A percentile compares a stretch with the other conserved stretches of the same genome.
phyloP scores from a whole-genome alignment of 176 grass and related monocot genomes.

The Aegilops speltoides region DNA sequence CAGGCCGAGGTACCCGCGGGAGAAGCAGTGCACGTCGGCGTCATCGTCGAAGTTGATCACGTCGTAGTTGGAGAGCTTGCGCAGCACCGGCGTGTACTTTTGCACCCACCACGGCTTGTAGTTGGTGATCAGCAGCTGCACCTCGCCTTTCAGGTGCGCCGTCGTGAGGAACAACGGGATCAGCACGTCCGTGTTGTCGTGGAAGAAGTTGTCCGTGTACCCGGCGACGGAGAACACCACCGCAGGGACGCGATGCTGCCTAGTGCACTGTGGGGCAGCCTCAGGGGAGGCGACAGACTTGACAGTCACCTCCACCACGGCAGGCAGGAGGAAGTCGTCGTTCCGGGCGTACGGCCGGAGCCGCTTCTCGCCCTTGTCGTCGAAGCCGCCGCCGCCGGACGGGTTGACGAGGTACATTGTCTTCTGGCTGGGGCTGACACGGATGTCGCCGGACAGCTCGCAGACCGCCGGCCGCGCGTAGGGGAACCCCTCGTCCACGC shows the following conservation, averaged over 20 bases:
- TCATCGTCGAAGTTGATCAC: conserved; percentile 64
- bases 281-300: conserved; percentile 34
- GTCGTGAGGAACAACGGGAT: conserved; percentile 68
- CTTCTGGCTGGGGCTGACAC: conserved; percentile 53
- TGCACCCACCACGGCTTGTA: conserved; percentile 67
- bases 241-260: conserved; percentile 44
- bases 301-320: conserved; percentile 51
- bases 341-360: conserved; percentile 61
- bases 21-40: conserved; percentile 67
- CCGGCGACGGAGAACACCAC: conserved; percentile 61
- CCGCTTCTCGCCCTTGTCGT: conserved; percentile 35
- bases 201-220: conserved; percentile 89
- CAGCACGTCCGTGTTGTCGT: conserved; percentile 65
- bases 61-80: conserved; percentile 55
- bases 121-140: conserved; percentile 67
- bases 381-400: conserved; percentile 25
- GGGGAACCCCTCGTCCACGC: conserved; percentile 56
- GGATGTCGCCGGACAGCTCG: conserved; percentile 64
- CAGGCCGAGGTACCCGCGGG: conserved; percentile 38
- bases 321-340: conserved; percentile 52
- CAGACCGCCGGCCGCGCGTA: conserved; percentile 57
- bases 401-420: conserved; percentile 46
- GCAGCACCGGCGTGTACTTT: conserved; percentile 58
- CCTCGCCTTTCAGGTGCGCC: conserved; percentile 56
- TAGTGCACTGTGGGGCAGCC: conserved; percentile 39